A percentile compares a stretch with the other conserved stretches of the same genome.
These are phyloP conservation scores for Wolfiporia cocos DNA, from an alignment of 1,284 basidiomycete genomes.

Conservation along the genomic window DNA sequence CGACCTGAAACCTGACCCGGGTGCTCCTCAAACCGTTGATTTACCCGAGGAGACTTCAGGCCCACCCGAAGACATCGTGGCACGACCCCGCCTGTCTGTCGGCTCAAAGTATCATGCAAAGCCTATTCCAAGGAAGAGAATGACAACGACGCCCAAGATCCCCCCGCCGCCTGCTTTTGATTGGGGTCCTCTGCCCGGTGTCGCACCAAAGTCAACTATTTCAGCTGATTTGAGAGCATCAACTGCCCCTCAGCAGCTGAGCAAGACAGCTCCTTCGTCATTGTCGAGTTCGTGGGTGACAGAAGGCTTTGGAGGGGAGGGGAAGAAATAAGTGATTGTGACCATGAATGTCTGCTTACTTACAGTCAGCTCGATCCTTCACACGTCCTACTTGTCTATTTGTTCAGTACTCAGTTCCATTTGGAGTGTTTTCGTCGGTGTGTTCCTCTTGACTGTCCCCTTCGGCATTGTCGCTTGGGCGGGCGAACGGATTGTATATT, in stretches of 20 bases:
- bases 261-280: slow-evolving; percentile 5
- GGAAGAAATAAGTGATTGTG: background rate
- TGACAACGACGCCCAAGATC: slow-evolving; percentile 20
- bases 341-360: too few relatives aligned
- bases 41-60: too few relatives aligned
- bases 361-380: too few relatives aligned
- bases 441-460: too few relatives aligned
- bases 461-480: slow-evolving; percentile 20
- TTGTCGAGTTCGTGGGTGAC: slow-evolving; percentile 20
- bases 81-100: background rate
- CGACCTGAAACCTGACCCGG: too few relatives aligned
- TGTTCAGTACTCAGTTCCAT: too few relatives aligned
- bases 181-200: slow-evolving; percentile 56
- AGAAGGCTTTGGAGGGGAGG: slow-evolving; percentile 17
- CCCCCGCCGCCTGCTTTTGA: slow-evolving; percentile 40
- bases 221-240: slow-evolving; percentile 16
- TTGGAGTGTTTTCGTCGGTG: too few relatives aligned
- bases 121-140: slow-evolving; percentile 37
- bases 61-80: too few relatives aligned
- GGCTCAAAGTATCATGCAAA: slow-evolving; percentile 32
- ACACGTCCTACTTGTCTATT: too few relatives aligned
- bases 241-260: background rate
- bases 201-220: slow-evolving; percentile 27
- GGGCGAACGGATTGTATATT: slow-evolving; percentile 46
- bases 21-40: too few relatives aligned